Evolutionary conservation across 2,329 filamentous ascomycete species (phyloP).

Genomic region (Colletotrichum melonis): DNA sequence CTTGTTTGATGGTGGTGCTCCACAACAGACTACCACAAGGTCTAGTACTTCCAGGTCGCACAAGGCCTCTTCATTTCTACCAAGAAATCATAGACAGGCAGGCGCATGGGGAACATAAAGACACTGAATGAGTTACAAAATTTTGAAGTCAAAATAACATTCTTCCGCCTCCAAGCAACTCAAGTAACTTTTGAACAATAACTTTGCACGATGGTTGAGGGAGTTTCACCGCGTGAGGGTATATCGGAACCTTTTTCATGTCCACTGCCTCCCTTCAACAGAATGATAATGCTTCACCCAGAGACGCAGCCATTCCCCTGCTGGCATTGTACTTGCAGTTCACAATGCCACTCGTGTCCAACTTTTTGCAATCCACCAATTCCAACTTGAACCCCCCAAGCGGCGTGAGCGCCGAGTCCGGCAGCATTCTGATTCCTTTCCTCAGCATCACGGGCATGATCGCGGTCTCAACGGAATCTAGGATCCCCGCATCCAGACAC

Average conservation of each 20-base stretch:
- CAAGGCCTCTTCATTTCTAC: no score
- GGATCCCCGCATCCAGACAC: conserved; percentile 43
- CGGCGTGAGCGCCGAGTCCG: background rate
- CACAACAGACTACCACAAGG: no score
- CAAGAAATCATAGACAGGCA: no score
- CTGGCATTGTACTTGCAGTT: conserved; percentile 37
- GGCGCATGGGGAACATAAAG: no score
- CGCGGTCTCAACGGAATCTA: conserved; percentile 46
- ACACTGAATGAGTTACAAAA: no score
- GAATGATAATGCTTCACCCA: conserved; percentile 18
- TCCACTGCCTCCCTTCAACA: background rate
- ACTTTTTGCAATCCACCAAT: conserved; percentile 23
- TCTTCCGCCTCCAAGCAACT: background rate
- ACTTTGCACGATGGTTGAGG: background rate
- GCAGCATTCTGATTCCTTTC: conserved; percentile 41
- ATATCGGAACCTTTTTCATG: background rate
- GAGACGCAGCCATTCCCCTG: conserved; percentile 13
- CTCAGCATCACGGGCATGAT: conserved; percentile 42
- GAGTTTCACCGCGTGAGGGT: background rate
- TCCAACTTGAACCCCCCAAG: conserved; percentile 20
- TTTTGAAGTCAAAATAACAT: no score
- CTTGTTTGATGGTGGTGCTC: no score
- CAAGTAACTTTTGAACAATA: background rate
- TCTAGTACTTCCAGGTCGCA: no score
- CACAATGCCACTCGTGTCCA: conserved; percentile 38